Conservation (phyloP, 768 basidiomycete genomes). For the Lentinula aciculospora region DNA sequence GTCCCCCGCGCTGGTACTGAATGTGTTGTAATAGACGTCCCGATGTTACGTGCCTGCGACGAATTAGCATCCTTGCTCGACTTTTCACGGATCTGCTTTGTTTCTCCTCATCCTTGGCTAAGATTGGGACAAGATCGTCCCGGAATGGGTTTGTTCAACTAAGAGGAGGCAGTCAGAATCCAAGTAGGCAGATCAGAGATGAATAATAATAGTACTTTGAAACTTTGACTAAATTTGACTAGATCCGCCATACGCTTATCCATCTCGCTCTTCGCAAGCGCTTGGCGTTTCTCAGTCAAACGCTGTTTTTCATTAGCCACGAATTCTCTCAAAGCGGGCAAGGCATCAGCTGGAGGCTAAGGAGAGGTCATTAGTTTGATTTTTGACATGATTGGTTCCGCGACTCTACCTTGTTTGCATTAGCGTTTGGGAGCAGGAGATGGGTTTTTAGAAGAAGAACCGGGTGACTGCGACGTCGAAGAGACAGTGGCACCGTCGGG, state of each 20-base stretch:
- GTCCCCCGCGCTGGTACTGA: conserved; percentile 20
- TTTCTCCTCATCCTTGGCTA: conserved; percentile 92
- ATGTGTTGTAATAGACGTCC: conserved; percentile 29
- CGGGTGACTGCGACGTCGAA: conserved; percentile 31
- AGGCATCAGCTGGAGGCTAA: conserved; percentile 67
- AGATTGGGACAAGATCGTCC: conserved; percentile 88
- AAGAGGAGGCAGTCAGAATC: conserved; percentile 1
- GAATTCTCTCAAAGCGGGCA: conserved; percentile 87
- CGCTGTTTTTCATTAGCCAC: conserved; percentile 89
- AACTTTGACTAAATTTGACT: conserved; percentile 86
- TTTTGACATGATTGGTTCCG: background rate
- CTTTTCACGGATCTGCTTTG: conserved; percentile 79
- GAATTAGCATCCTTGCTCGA: conserved; percentile 64
- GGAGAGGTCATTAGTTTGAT: conserved; percentile 6
- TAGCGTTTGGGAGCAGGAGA: conserved; percentile 55
- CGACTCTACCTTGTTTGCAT: conserved; percentile 44
- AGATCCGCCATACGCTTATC: conserved; percentile 92
- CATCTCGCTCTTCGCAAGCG: conserved; percentile 87
- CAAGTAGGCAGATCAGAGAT: background rate
- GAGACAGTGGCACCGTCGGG: conserved; percentile 60
- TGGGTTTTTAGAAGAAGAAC: conserved; percentile 52
- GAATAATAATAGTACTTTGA: conserved; percentile 68
- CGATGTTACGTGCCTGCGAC: conserved; percentile 63
- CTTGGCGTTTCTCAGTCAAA: conserved; percentile 85
- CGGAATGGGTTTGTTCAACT: conserved; percentile 94